Conservation (phyloP, 192 early-diverging fungal species). For the Backusella liffmaniae region DNA sequence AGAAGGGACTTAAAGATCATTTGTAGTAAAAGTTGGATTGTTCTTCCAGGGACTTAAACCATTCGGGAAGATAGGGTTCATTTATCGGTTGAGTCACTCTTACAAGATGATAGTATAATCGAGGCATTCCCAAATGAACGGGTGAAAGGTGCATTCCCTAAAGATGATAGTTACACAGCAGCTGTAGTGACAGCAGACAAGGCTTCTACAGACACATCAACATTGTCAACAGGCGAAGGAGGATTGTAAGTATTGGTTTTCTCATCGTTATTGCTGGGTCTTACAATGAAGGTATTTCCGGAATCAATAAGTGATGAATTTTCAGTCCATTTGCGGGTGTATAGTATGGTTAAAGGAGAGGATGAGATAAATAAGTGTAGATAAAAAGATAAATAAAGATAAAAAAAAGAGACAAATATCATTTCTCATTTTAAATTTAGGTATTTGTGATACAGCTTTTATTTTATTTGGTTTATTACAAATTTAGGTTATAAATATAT, state of each 20-base stretch:
- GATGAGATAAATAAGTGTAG: background rate
- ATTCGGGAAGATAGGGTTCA: background rate
- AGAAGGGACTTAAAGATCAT: background rate
- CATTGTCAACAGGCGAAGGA: background rate
- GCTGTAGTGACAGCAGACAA: slow-evolving; percentile 36
- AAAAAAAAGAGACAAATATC: background rate
- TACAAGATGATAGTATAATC: slow-evolving; percentile 12
- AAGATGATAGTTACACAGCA: slow-evolving; percentile 30
- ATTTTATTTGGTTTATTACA: slow-evolving; percentile 1
- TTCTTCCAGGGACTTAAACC: background rate
- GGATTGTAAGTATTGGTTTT: background rate
- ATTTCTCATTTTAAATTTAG: background rate
- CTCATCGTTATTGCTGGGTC: background rate
- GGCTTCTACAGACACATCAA: slow-evolving; percentile 22
- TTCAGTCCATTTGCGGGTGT: slow-evolving; percentile 5
- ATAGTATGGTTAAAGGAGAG: slow-evolving; percentile 10
- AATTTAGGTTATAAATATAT: background rate
- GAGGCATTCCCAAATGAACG: slow-evolving; percentile 35
- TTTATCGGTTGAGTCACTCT: background rate
- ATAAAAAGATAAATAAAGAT: background rate
- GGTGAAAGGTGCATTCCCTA: slow-evolving; percentile 17
- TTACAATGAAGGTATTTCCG: slow-evolving; percentile 22
- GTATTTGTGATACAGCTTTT: background rate
- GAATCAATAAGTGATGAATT: slow-evolving; percentile 12
- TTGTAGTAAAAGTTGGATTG: background rate